Percentiles rank a stretch among this genome's conserved stretches.
Evolutionary conservation across 257 asterid species (phyloP).

Genomic region (Solanum tacnaense): DNA sequence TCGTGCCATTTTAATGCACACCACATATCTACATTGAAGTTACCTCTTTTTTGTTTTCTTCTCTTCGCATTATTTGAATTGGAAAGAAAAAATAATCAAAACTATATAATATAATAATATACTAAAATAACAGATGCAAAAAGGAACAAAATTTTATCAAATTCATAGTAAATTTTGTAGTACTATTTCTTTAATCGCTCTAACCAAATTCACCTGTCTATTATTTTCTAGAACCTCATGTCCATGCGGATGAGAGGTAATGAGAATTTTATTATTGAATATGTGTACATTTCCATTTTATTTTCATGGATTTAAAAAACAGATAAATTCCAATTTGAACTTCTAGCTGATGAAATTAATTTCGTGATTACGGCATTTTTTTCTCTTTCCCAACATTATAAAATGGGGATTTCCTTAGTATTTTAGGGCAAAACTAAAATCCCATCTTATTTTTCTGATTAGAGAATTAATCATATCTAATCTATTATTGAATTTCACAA

Average conservation of each 20-base stretch:
- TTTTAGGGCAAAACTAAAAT: background rate
- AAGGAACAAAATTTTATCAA: background rate
- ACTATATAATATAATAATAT: background rate
- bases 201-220: background rate
- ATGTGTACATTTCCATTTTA: background rate
- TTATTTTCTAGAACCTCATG: background rate
- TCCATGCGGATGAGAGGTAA: background rate
- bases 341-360: too few species aligned
- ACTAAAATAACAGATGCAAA: too few species aligned
- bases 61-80: background rate
- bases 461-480: too few species aligned
- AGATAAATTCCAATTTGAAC: too few species aligned
- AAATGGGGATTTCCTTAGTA: too few species aligned
- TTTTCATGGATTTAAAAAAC: too few species aligned
- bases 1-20: background rate
- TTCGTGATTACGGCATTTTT: background rate
- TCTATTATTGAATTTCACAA: background rate
- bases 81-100: background rate
- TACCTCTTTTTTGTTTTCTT: background rate
- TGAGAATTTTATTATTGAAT: background rate
- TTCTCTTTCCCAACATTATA: background rate
- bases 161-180: too few species aligned
- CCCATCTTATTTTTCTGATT: background rate
- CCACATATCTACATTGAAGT: background rate
- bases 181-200: too few species aligned